These are phyloP conservation scores for Sabuloglossum arenarium DNA, from an alignment of 495 filamentous ascomycete genomes.

Conservation along the genomic window DNA sequence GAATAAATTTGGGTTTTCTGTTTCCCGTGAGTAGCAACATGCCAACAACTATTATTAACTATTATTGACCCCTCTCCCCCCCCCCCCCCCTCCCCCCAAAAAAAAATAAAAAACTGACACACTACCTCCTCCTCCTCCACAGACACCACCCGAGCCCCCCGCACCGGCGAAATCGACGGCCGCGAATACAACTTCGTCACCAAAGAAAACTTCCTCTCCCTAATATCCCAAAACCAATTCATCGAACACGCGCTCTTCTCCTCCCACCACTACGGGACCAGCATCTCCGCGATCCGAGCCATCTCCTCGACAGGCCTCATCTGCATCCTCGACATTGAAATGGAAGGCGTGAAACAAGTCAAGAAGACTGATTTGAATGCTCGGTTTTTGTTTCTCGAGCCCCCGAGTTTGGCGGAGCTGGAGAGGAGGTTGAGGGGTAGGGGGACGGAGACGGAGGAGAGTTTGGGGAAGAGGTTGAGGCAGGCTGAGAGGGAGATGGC, in stretches of 20 bases:
- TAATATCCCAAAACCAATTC: slow-evolving; percentile 53
- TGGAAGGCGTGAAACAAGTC: slow-evolving; percentile 97
- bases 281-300: slow-evolving; percentile 50
- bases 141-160: slow-evolving; percentile 61
- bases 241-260: slow-evolving; percentile 79
- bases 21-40: slow-evolving; percentile 29
- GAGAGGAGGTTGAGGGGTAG: slow-evolving; percentile 61
- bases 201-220: slow-evolving; percentile 42
- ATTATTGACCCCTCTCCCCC: too few species aligned
- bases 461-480: slow-evolving; percentile 46
- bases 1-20: slow-evolving; percentile 56
- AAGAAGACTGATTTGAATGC: slow-evolving; percentile 53
- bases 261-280: slow-evolving; percentile 79
- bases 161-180: slow-evolving; percentile 54
- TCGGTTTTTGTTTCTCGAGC: slow-evolving; percentile 69
- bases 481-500: slow-evolving; percentile 73
- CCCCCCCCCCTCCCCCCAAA: too few species aligned
- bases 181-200: slow-evolving; percentile 65
- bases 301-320: slow-evolving; percentile 44
- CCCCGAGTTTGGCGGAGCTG: slow-evolving; percentile 52
- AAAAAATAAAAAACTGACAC: too few species aligned
- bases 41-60: too few species aligned
- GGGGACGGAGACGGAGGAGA: slow-evolving; percentile 65
- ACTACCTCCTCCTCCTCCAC: background rate
- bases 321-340: slow-evolving; percentile 76